These are phyloP conservation scores for Solanum sitiens DNA, from an alignment of 257 asterid species.

Conservation along the genomic window DNA sequence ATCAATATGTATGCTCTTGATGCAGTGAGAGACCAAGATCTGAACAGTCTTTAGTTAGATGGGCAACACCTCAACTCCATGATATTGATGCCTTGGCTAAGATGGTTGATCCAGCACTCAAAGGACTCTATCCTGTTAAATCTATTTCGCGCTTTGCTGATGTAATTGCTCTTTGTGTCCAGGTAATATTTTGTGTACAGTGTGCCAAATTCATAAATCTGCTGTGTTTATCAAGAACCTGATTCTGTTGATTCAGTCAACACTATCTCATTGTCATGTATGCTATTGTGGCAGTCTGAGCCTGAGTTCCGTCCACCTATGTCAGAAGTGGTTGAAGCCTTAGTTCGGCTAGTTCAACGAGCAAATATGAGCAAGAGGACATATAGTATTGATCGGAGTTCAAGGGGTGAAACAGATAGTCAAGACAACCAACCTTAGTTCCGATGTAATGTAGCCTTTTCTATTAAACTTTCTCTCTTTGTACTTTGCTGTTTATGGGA, in stretches of 20 bases:
- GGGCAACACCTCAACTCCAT: slow-evolving; percentile 84
- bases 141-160: slow-evolving; percentile 80
- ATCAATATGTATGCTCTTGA: not conserved
- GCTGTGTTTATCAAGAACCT: not conserved
- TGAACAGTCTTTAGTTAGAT: slow-evolving; percentile 68
- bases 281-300: slow-evolving; percentile 47
- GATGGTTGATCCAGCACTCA: slow-evolving; percentile 72
- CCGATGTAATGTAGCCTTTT: not conserved
- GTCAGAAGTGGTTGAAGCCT: slow-evolving; percentile 80
- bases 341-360: slow-evolving; percentile 69
- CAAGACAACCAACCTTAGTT: not conserved
- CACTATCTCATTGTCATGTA: not conserved
- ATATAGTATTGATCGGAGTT: slow-evolving; percentile 29
- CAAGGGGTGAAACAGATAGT: not conserved
- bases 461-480: not conserved
- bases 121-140: slow-evolving; percentile 65
- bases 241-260: not conserved
- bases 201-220: not conserved
- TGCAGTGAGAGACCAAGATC: slow-evolving; percentile 52
- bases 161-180: slow-evolving; percentile 65
- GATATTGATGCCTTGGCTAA: slow-evolving; percentile 66
- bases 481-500: not conserved
- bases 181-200: slow-evolving; percentile 23
- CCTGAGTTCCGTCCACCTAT: slow-evolving; percentile 91
- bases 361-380: slow-evolving; percentile 84